Percentiles rank a stretch among this genome's conserved stretches.
Evolutionary conservation across 2,329 filamentous ascomycete genomes (phyloP).

Genomic region (Cladosporium colombiae): DNA sequence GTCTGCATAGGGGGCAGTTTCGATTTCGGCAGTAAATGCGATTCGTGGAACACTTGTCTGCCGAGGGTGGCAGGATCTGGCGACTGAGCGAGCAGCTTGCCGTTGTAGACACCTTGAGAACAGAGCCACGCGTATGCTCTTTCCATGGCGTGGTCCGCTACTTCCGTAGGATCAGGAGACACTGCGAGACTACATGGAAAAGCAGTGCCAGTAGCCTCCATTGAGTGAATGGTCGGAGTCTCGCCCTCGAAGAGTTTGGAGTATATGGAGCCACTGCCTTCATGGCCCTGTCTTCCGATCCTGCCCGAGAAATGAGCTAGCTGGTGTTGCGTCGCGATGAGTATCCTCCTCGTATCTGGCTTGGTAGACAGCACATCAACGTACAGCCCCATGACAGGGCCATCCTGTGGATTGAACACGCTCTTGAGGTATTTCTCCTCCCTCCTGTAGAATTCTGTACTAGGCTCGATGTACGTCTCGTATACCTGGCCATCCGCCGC

Average conservation of each 20-base stretch:
- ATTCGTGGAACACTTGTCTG: conserved; percentile 72
- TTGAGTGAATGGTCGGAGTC: conserved; percentile 73
- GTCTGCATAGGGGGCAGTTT: conserved; percentile 71
- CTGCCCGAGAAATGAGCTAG: conserved; percentile 81
- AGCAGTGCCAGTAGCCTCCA: conserved; percentile 62
- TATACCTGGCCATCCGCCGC: conserved; percentile 93
- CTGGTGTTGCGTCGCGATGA: conserved; percentile 76
- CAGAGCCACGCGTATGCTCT: conserved; percentile 88
- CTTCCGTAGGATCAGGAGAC: conserved; percentile 64
- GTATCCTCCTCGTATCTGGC: conserved; percentile 71
- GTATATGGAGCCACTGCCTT: conserved; percentile 84
- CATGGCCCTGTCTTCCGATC: conserved; percentile 68
- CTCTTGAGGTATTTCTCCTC: conserved; percentile 90
- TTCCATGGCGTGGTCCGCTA: conserved; percentile 47
- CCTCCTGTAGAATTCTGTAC: conserved; percentile 90
- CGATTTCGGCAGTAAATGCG: conserved; percentile 73
- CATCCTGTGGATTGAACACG: conserved; percentile 79
- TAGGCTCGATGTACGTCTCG: conserved; percentile 91
- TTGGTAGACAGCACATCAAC: conserved; percentile 71
- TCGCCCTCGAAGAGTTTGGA: conserved; percentile 85
- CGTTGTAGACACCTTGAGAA: conserved; percentile 82
- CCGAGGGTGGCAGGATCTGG: conserved; percentile 66
- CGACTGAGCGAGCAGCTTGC: conserved; percentile 64
- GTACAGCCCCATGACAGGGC: conserved; percentile 82
- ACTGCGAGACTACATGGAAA: conserved; percentile 65